These are phyloP conservation scores for Fusarium cyanostomum DNA, from an alignment of 2,329 filamentous ascomycete genomes.

Conservation along the genomic window DNA sequence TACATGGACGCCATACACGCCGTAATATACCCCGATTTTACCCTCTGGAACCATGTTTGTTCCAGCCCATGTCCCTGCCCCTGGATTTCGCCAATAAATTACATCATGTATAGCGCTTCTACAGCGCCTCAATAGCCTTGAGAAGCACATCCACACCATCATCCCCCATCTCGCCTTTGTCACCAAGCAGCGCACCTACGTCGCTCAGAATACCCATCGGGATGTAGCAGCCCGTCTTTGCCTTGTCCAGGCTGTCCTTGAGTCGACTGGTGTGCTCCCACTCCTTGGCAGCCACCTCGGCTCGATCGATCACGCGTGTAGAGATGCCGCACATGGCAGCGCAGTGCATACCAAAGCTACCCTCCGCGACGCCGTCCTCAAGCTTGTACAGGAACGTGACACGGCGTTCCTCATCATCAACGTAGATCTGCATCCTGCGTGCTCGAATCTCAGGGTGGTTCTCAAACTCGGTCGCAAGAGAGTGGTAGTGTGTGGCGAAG, in stretches of 20 bases:
- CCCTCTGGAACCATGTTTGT: not conserved
- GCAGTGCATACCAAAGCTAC: conserved; percentile 99
- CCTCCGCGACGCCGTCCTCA: conserved; percentile 92
- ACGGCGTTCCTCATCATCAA: conserved; percentile 83
- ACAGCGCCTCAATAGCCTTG: conserved; percentile 68
- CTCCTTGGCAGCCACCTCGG: conserved; percentile 86
- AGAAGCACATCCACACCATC: conserved; percentile 68
- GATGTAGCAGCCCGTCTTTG: conserved; percentile 81
- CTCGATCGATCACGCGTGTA: conserved; percentile 80
- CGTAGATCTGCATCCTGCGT: conserved; percentile 92
- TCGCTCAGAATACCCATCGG: conserved; percentile 90
- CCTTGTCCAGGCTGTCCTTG: conserved; percentile 86
- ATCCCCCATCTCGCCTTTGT: conserved; percentile 59
- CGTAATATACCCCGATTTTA: conserved; percentile 8
- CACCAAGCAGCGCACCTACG: conserved; percentile 78
- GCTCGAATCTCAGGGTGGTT: conserved; percentile 87
- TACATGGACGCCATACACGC: conserved; percentile 30
- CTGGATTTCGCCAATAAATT: not conserved
- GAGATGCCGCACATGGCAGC: conserved; percentile 98
- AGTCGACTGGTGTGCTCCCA: conserved; percentile 96
- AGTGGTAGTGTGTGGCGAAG: conserved; percentile 98
- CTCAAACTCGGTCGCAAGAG: conserved; percentile 88
- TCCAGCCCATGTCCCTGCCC: conserved; percentile 1
- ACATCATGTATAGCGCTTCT: conserved; percentile 15
- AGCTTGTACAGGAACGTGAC: conserved; percentile 98